Evolutionary conservation across 495 filamentous ascomycete genomes (phyloP), one percentile per base, ranked within the genome.

Genomic region (Aspergillus sclerotiicarbonarius): DNA sequence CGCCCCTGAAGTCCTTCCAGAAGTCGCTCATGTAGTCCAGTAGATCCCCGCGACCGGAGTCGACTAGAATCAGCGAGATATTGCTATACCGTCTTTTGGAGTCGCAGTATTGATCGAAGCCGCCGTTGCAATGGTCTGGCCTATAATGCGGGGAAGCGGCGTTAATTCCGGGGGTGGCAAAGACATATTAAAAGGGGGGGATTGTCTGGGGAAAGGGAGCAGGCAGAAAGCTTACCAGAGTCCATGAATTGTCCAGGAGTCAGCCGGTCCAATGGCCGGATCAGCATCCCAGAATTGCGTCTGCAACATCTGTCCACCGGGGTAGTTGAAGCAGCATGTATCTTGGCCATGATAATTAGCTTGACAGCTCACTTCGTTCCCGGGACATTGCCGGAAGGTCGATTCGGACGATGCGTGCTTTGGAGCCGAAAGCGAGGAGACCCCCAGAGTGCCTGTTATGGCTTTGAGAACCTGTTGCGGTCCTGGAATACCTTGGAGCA

Each of bases 231-330:
- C 75, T 66, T 61, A 82, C 79, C 92, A 96, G 31, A 96, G 77
- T n/a, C 91, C 91, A 64, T 95, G 92, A 19, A 96, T 78, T 2
- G 90, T 94, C 91, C 90, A 96, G 46, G 84, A 86, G 64, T 93
- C 82, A 33, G 79, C 80, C 16, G 87, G 88, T 7, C 87, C 88
- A 9, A 85, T 80, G n/a, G 86, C 76, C 32, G 86, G 85, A 62
- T 83, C 72, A 6, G 81, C 79, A 65, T 96, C 90, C 90, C 91
- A 96, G 75, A 96, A 94, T 65, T 96, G 91, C 2, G 91, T 92
- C 66, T 86, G 83, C 50, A 96, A 77, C 51, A 96, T 71, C 54
- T 88, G 84, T 1, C 92, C 91, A 16, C 90, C 89, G 0, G 89
- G 89, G 50, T 87, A 72, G 63, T 93, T 90, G 71, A 92, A 91